These are phyloP conservation scores for Plantago major DNA, from an alignment of 257 asterid species.

Conservation along the genomic window DNA sequence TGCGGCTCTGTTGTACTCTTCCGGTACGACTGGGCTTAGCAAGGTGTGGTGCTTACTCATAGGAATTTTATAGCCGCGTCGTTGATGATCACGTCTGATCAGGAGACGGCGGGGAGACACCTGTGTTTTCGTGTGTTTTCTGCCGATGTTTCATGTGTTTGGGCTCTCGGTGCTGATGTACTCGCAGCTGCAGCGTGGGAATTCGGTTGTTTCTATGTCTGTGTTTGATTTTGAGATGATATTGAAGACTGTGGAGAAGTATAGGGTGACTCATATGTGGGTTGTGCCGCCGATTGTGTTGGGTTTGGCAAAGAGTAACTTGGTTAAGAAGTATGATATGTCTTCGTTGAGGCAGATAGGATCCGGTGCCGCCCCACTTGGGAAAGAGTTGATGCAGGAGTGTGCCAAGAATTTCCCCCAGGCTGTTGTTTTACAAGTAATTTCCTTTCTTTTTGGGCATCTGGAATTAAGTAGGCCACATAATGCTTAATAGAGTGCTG, in stretches of 20 bases:
- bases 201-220: conserved; percentile 59
- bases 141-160: conserved; percentile 96
- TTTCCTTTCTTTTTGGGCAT: background rate
- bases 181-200: conserved; percentile 85
- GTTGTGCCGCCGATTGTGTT: conserved; percentile 86
- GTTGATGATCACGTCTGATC: conserved; percentile 60
- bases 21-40: conserved; percentile 88
- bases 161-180: conserved; percentile 68
- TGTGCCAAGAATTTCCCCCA: conserved; percentile 85
- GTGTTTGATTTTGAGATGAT: conserved; percentile 64
- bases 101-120: conserved; percentile 64
- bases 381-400: conserved; percentile 82
- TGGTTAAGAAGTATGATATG: conserved; percentile 54
- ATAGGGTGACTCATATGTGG: conserved; percentile 64
- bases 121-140: conserved; percentile 44
- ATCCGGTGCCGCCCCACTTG: conserved; percentile 94
- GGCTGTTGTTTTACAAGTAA: conserved; percentile 67
- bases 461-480: background rate
- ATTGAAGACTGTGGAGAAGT: conserved; percentile 58
- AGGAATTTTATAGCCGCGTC: conserved; percentile 69
- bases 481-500: too few species aligned
- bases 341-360: conserved; percentile 70
- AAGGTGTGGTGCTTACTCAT: conserved; percentile 76
- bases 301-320: conserved; percentile 60
- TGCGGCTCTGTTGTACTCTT: conserved; percentile 79